Evolutionary conservation across 108 stramenopile genomes (phyloP).

Genomic region (Stephanodiscus minutulus): DNA sequence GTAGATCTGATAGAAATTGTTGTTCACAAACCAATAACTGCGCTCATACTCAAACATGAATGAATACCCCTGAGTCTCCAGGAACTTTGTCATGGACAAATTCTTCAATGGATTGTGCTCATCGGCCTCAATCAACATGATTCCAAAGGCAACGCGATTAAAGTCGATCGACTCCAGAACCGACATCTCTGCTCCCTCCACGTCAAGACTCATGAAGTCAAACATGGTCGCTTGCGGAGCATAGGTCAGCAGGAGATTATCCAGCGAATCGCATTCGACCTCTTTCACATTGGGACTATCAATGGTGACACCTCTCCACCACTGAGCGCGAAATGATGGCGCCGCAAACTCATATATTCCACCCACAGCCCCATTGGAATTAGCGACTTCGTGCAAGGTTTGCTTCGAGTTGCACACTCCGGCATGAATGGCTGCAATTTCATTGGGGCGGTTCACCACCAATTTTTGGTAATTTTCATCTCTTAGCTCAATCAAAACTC

Average conservation of each 20-base stretch:
- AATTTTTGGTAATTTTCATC: constrained; percentile 15
- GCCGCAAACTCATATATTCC: neutral
- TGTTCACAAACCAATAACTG: constrained; percentile 4
- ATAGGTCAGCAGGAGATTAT: neutral
- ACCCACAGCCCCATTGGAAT: too few species aligned
- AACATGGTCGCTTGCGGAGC: neutral
- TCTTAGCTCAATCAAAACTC: constrained; percentile 27
- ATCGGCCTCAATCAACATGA: constrained; percentile 16
- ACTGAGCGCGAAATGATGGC: neutral
- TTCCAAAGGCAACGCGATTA: constrained; percentile 11
- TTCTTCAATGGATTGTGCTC: constrained; percentile 9
- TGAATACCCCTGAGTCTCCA: constrained; percentile 1
- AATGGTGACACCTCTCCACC: neutral
- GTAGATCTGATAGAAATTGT: constrained; percentile 2
- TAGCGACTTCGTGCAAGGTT: neutral
- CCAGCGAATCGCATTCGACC: neutral
- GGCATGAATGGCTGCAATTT: constrained; percentile 16
- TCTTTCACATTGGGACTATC: neutral
- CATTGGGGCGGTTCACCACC: constrained; percentile 24
- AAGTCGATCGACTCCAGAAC: constrained; percentile 18
- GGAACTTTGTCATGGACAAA: neutral
- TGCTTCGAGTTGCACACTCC: constrained; percentile 1
- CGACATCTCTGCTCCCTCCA: constrained; percentile 17
- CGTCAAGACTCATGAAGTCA: constrained; percentile 22
- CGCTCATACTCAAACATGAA: neutral